Evolutionary conservation across 108 stramenopile genomes (phyloP).

Genomic region (Fragilaria radians): DNA sequence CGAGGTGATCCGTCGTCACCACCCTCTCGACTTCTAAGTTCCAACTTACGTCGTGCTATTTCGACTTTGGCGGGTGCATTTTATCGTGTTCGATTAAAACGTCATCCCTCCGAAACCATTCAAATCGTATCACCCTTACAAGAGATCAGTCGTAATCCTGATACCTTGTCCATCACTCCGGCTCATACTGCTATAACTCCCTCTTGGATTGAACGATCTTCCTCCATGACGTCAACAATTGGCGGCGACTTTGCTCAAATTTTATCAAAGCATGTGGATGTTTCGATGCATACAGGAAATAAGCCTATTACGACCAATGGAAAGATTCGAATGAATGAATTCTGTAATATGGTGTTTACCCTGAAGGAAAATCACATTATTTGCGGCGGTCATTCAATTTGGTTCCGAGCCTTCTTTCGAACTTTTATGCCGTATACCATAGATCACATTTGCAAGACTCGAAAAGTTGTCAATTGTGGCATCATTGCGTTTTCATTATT

Average conservation of each 20-base stretch:
- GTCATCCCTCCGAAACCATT: constrained; percentile 35
- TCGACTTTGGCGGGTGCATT: constrained; percentile 74
- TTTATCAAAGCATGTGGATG: constrained; percentile 49
- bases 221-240: constrained; percentile 38
- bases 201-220: constrained; percentile 65
- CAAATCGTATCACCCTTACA: constrained; percentile 63
- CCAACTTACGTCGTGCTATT: constrained; percentile 78
- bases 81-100: constrained; percentile 47
- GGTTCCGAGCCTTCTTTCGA: constrained; percentile 84
- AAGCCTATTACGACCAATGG: constrained; percentile 71
- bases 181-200: constrained; percentile 30
- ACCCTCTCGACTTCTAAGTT: constrained; percentile 48
- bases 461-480: constrained; percentile 86
- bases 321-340: constrained; percentile 55
- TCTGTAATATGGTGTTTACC: constrained; percentile 58
- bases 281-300: constrained; percentile 68
- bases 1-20: constrained; percentile 37
- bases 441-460: constrained; percentile 69
- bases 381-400: constrained; percentile 82
- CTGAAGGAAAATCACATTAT: constrained; percentile 37
- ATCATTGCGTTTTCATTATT: constrained; percentile 58
- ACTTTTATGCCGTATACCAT: constrained; percentile 55
- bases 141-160: constrained; percentile 84
- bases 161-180: constrained; percentile 77
- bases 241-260: constrained; percentile 26